Percentiles rank a stretch among this genome's conserved stretches.
Evolutionary conservation across 306 rosid species (phyloP).

Genomic region (Quercus robur): DNA sequence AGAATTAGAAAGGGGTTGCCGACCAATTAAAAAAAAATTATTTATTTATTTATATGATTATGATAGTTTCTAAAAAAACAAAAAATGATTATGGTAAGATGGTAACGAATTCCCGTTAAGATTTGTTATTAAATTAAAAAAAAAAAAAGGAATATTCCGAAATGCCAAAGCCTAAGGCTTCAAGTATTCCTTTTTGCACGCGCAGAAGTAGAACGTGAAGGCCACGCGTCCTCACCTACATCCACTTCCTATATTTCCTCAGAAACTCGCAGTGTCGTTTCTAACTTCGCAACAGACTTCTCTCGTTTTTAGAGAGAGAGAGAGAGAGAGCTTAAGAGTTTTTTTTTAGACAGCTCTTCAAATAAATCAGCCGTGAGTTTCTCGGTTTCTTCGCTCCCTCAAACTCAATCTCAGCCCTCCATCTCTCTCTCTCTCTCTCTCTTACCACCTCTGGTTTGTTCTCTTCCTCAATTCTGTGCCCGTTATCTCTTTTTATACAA

Average conservation of each 20-base stretch:
- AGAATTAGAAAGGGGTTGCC: no score
- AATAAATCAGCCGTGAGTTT: conserved; percentile 8
- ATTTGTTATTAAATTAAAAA: no score
- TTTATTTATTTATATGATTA: no score
- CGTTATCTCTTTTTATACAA: background rate
- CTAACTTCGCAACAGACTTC: conserved; percentile 8
- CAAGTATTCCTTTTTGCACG: background rate
- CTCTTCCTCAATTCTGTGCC: no score
- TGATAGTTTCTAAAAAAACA: no score
- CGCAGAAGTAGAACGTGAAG: background rate
- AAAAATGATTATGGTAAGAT: no score
- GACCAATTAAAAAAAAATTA: no score
- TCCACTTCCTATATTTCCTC: background rate
- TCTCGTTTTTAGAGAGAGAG: no score
- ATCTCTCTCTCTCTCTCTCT: background rate
- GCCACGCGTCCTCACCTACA: background rate
- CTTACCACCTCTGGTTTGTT: no score
- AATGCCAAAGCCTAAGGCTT: background rate
- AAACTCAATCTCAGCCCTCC: conserved; percentile 5
- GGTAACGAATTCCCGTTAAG: no score
- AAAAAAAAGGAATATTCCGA: background rate
- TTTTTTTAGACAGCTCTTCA: background rate
- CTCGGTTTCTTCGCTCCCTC: background rate
- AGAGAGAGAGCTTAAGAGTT: no score
- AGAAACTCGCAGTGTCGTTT: background rate